Percentiles rank a stretch among this genome's conserved stretches.
phyloP scores from a whole-genome alignment of 768 basidiomycete species.

The Tulasnella sp. region DNA sequence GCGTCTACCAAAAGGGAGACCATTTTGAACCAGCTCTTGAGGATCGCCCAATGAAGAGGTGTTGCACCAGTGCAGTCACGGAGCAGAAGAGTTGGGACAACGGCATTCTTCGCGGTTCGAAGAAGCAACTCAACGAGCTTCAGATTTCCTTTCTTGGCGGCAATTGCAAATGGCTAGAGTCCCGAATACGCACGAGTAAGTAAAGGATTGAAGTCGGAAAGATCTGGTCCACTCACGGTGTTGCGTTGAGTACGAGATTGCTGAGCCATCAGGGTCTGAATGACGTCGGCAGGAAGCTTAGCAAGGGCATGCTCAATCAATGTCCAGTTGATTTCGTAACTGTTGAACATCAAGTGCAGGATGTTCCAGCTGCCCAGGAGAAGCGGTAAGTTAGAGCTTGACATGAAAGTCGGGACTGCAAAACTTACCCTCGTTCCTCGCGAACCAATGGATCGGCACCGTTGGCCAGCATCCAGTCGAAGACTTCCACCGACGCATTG shows the following conservation, averaged over 20 bases:
- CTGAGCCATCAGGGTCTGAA: conserved; percentile 38
- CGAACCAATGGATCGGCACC: conserved; percentile 40
- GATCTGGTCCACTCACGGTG: conserved; percentile 39
- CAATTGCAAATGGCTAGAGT: conserved; percentile 28
- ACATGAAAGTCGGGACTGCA: neutral
- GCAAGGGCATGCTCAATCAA: neutral
- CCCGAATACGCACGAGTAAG: neutral
- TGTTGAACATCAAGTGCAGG: neutral
- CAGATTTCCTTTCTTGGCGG: conserved; percentile 35
- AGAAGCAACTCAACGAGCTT: conserved; percentile 32
- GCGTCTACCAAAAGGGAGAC: conserved; percentile 35
- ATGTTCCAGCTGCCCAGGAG: neutral
- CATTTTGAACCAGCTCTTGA: conserved; percentile 33
- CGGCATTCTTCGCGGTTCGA: neutral
- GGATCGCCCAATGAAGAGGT: conserved; percentile 45
- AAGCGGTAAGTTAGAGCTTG: neutral
- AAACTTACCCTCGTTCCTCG: conserved; percentile 41
- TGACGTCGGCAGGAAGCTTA: conserved; percentile 42
- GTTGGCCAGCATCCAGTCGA: conserved; percentile 47
- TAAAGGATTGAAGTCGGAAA: neutral
- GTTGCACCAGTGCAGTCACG: conserved; percentile 46
- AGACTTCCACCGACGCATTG: conserved; percentile 29
- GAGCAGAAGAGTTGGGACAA: conserved; percentile 29
- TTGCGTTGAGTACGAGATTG: conserved; percentile 41
- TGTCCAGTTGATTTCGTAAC: neutral